Conservation (phyloP, 1,284 basidiomycete genomes). For the Amylostereum areolatum region DNA sequence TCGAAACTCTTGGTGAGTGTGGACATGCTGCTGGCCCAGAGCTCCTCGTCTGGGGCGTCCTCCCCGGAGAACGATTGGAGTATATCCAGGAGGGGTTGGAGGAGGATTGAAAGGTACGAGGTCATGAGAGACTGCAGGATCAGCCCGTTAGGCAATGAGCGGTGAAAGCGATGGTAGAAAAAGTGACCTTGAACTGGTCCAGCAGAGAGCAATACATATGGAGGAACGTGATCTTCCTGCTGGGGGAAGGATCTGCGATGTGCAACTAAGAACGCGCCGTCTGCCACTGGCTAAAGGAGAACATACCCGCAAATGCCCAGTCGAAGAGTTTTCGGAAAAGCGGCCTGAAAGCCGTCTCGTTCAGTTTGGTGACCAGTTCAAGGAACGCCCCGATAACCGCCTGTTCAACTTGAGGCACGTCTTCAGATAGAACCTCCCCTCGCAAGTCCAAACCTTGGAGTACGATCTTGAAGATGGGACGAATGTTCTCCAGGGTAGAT, state of each 20-base stretch:
- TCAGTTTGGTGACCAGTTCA: constrained; percentile 89
- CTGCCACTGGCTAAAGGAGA: not conserved
- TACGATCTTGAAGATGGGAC: constrained; percentile 77
- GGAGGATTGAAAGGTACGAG: constrained; percentile 80
- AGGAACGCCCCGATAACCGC: constrained; percentile 71
- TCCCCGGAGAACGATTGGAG: constrained; percentile 45
- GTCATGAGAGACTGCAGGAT: constrained; percentile 69
- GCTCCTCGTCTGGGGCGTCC: constrained; percentile 24
- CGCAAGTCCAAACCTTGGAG: constrained; percentile 73
- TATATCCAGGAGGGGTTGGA: constrained; percentile 65
- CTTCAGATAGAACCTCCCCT: constrained; percentile 26
- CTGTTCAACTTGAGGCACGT: constrained; percentile 40
- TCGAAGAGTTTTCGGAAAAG: constrained; percentile 91
- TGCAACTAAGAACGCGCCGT: not conserved
- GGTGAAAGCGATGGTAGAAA: not conserved
- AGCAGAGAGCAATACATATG: constrained; percentile 68
- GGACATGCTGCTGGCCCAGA: constrained; percentile 67
- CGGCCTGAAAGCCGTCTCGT: constrained; percentile 90
- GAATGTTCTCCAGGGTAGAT: constrained; percentile 66
- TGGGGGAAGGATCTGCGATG: constrained; percentile 19
- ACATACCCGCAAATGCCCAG: constrained; percentile 81
- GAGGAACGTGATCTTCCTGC: constrained; percentile 65
- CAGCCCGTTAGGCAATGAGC: constrained; percentile 3
- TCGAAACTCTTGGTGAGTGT: constrained; percentile 68
- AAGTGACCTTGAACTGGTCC: constrained; percentile 76